A percentile compares a stretch with the other conserved stretches of the same genome.
Evolutionary conservation across 2,329 filamentous ascomycete genomes (phyloP).

Genomic region (Tothia fuscella): DNA sequence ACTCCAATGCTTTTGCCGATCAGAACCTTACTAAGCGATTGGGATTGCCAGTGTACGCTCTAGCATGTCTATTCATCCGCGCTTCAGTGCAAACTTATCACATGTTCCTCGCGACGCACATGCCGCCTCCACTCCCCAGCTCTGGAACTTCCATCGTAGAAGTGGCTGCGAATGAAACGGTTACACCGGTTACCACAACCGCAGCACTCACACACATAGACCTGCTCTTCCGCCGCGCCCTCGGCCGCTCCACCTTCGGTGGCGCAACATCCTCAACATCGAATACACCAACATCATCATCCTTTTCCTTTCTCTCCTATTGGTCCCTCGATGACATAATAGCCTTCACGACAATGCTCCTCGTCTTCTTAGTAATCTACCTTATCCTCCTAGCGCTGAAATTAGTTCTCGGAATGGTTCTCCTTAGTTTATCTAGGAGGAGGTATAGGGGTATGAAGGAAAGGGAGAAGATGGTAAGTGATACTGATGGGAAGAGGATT

Average conservation of each 20-base stretch:
- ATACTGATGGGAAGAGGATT: slow-evolving; percentile 9
- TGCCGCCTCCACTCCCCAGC: slow-evolving; percentile 54
- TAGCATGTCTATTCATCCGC: slow-evolving; percentile 90
- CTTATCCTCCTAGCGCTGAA: slow-evolving; percentile 41
- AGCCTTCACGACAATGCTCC: slow-evolving; percentile 66
- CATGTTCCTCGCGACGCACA: slow-evolving; percentile 86
- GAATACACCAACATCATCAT: slow-evolving; percentile 23
- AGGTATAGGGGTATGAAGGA: slow-evolving; percentile 73
- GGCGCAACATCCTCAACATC: slow-evolving; percentile 18
- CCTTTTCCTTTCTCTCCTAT: slow-evolving; percentile 25
- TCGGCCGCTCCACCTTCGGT: slow-evolving; percentile 61
- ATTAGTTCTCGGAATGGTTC: slow-evolving; percentile 74
- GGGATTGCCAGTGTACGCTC: slow-evolving; percentile 79
- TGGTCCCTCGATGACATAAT: slow-evolving; percentile 60
- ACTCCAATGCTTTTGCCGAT: slow-evolving; percentile 65
- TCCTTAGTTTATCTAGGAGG: slow-evolving; percentile 67
- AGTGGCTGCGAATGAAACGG: slow-evolving; percentile 32
- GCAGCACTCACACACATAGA: slow-evolving; percentile 73
- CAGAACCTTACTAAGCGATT: slow-evolving; percentile 83
- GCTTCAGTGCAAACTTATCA: slow-evolving; percentile 93
- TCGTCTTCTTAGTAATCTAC: slow-evolving; percentile 75
- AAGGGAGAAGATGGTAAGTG: slow-evolving; percentile 38
- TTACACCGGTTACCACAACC: slow-evolving; percentile 61
- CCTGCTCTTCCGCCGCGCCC: slow-evolving; percentile 60
- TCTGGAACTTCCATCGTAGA: slow-evolving; percentile 53